Evolutionary conservation across 805 yeast genomes (phyloP), one percentile per base, ranked within the genome.

Genomic region (Wickerhamomyces mucosus): DNA sequence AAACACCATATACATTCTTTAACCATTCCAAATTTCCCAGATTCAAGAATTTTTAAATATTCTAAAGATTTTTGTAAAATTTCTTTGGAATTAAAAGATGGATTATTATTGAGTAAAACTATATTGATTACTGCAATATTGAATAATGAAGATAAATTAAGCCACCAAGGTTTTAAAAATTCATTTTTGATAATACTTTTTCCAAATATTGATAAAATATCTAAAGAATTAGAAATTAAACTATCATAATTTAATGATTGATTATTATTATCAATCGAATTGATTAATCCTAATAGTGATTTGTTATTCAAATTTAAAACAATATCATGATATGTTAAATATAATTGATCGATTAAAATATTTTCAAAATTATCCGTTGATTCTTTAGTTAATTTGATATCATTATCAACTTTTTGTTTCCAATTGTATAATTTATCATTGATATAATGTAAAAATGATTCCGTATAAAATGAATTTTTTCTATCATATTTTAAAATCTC

Each of bases 1-100:
- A 75, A 43, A 2, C 69, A 73, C 82, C 81, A 75, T n/a, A 71
- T 43, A 43, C 78, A 70, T 46, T 75, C 81, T 27, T 63, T 59
- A 10, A 67, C 69, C 82, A 75, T 75, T 13, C 44, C 26, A 13
- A 23, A 23, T 44, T 7, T 42, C 65, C 43, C 42, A 27, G 14
- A 33, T 48, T 53, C 37, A 42, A 57, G 13, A 49, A 36, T 10
- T 26, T 35, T 33, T 41, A 58, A 45, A 2, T 50, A 33, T 8
- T 28, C 17, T 35, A 51, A 44, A 9, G 49, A 32, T 14, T 35
- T 26, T 11, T 33, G 19, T 11, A 55, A 38, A 13, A 39, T 35
- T 4, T 15, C 12, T 4, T 31, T 36, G 4, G 41, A 35, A 26
- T 43, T 39, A 1, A 59, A 37, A 1, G 78, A 75, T 0, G 63